Conservation (phyloP, 225 moss, liverwort and hornwort species). For the Neckera pumila region DNA sequence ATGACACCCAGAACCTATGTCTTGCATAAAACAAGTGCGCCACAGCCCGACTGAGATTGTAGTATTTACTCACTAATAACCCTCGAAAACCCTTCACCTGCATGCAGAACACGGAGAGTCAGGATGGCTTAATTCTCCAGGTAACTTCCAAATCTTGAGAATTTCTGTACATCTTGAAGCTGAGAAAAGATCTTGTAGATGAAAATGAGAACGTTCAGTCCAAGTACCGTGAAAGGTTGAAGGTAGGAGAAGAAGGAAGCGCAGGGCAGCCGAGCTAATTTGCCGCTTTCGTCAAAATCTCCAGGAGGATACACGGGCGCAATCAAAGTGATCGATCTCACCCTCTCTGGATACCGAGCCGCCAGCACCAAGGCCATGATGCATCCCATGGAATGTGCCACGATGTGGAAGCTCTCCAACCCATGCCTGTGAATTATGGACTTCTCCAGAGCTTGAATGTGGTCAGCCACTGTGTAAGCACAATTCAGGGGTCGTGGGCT, state of each 20-base stretch:
- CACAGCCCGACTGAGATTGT: constrained; percentile 54
- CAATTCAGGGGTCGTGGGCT: constrained; percentile 56
- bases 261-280: constrained; percentile 19
- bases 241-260: constrained; percentile 34
- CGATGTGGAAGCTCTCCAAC: constrained; percentile 47
- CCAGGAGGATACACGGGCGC: constrained; percentile 59
- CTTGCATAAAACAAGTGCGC: constrained; percentile 44
- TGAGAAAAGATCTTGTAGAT: background rate
- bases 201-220: background rate
- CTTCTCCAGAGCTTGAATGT: constrained; percentile 41
- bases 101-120: background rate
- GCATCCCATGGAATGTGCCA: constrained; percentile 69
- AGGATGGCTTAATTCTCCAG: background rate
- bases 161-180: background rate
- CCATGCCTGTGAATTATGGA: constrained; percentile 41
- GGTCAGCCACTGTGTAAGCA: constrained; percentile 51
- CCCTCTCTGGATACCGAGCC: constrained; percentile 40
- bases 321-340: constrained; percentile 56
- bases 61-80: constrained; percentile 47
- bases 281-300: constrained; percentile 29
- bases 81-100: constrained; percentile 54
- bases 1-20: constrained; percentile 45
- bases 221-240: constrained; percentile 45
- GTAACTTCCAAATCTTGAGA: background rate
- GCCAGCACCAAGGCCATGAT: constrained; percentile 53